These are phyloP conservation scores for Pneumocystis murina DNA, from an alignment of 1,139 yeast species.

Conservation along the genomic window DNA sequence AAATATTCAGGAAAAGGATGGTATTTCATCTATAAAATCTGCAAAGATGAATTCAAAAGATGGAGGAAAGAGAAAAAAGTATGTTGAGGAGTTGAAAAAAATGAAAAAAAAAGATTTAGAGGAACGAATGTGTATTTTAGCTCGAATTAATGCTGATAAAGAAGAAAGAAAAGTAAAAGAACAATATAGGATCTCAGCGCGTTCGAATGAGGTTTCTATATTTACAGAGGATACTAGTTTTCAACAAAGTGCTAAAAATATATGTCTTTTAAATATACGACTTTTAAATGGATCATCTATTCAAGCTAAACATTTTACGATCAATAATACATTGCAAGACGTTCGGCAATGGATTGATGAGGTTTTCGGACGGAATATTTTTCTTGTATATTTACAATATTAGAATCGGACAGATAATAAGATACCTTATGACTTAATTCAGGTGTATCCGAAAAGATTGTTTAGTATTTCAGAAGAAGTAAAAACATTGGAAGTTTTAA, in stretches of 20 bases:
- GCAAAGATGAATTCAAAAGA: neutral
- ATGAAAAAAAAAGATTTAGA: constrained; percentile 28
- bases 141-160: constrained; percentile 37
- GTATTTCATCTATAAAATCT: too few relatives aligned
- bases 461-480: constrained; percentile 35
- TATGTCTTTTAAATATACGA: constrained; percentile 30
- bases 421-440: constrained; percentile 34
- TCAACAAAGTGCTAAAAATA: neutral
- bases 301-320: constrained; percentile 29
- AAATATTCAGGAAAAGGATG: neutral
- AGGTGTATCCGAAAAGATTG: constrained; percentile 32
- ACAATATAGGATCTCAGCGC: constrained; percentile 8
- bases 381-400: neutral
- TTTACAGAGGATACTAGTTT: constrained; percentile 1
- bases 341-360: constrained; percentile 52
- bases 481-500: constrained; percentile 32
- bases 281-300: constrained; percentile 42
- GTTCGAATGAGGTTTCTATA: neutral
- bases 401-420: constrained; percentile 33
- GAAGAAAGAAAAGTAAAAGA: constrained; percentile 28
- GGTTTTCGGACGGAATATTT: neutral
- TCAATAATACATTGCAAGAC: constrained; percentile 31
- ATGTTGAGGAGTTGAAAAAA: neutral
- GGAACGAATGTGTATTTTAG: constrained; percentile 42
- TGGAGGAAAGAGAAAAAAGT: neutral